Evolutionary conservation across 495 filamentous ascomycete species (phyloP), one percentile per base, ranked within the genome.

Genomic region (Penicillium argentinense): DNA sequence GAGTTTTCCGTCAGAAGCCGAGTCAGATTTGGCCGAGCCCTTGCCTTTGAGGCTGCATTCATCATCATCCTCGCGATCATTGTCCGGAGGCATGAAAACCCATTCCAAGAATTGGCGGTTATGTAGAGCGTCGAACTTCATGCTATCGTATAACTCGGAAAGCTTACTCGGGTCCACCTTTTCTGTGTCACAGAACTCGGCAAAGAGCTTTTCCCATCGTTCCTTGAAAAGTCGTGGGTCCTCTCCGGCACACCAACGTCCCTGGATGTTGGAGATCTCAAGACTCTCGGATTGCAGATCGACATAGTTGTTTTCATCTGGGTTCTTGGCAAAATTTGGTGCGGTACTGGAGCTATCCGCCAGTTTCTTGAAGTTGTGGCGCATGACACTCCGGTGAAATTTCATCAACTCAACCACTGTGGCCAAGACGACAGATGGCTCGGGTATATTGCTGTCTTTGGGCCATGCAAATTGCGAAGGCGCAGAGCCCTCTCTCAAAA

Each of bases 161-260:
- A 98, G 90, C 72, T 97, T 97, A 73, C 90, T 95, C 1, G 93
- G 93, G 62, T 98, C 93, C 8, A 97, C 88, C 71, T 97, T 98
- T 52, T 98, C 93, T 4, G 86, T 85, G 62, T 98, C 93, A 51
- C 88, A 91, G 55, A 97, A 98, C 69, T 98, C 93, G 25, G 80
- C 81, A 65, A 98, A 98, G 7, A 98, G 82, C 73, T 98, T 98
- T 71, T 98, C 93, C 93, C 93, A 98, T 45, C 93, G 81, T 62
- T 98, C 93, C 55, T 84, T 88, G 76, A 98, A 98, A 17, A 98
- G 77, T 50, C 90, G 88, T 0, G 93, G 83, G 63, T 97, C 92
- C 68, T 98, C 93, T 25, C 90, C 90, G 58, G 91, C 95, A 58
- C 93, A 98, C 93, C 93, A 98, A 8, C 93, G 80, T 30, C 88